phyloP scores from a whole-genome alignment of 2,329 filamentous ascomycete genomes.

The Bipolaris oryzae region DNA sequence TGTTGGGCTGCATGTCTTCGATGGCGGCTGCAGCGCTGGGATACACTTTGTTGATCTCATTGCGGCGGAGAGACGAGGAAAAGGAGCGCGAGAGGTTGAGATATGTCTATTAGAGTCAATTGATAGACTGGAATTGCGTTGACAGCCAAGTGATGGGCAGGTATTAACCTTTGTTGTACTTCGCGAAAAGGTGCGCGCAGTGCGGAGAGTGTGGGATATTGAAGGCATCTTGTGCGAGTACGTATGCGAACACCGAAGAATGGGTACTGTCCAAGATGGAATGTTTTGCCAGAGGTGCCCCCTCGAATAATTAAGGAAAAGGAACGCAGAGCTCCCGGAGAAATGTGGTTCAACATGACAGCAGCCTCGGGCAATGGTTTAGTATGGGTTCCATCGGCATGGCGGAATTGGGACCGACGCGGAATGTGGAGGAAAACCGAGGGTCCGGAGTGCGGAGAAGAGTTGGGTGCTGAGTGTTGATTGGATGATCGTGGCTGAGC shows the following conservation, averaged over 20 bases:
- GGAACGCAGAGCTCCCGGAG: not conserved
- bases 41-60: constrained; percentile 52
- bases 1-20: constrained; percentile 71
- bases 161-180: constrained; percentile 39
- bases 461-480: constrained; percentile 15
- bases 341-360: not conserved
- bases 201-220: constrained; percentile 43
- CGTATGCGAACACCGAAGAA: not conserved
- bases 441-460: constrained; percentile 15
- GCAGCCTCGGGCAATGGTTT: constrained; percentile 16
- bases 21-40: constrained; percentile 70
- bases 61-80: constrained; percentile 45
- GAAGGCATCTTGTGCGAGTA: constrained; percentile 38
- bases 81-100: constrained; percentile 45
- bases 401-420: constrained; percentile 17
- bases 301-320: not conserved
- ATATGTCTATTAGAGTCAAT: constrained; percentile 35
- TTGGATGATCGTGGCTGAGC: constrained; percentile 16
- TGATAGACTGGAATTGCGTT: not conserved
- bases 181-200: constrained; percentile 43
- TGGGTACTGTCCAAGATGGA: not conserved
- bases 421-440: constrained; percentile 24
- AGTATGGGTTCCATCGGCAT: constrained; percentile 25
- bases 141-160: not conserved
- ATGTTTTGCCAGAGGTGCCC: not conserved